These are phyloP conservation scores for Hypholoma fasciculare DNA, from an alignment of 768 basidiomycete genomes.

Conservation along the genomic window DNA sequence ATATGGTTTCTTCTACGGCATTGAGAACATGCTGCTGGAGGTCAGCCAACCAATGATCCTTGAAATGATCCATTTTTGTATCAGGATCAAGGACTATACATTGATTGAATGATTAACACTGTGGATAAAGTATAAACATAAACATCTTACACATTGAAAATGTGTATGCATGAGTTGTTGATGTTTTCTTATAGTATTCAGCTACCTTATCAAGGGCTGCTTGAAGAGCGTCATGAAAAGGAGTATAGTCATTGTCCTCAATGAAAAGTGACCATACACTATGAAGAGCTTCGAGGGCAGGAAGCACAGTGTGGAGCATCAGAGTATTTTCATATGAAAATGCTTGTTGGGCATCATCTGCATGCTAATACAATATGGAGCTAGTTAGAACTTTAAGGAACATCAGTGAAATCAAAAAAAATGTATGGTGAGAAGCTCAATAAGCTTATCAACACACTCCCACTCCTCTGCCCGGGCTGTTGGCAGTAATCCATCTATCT, in stretches of 20 bases:
- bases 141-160: slow-evolving; percentile 21
- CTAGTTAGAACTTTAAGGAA: too few species aligned
- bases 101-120: background rate
- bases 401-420: too few species aligned
- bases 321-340: slow-evolving; percentile 3
- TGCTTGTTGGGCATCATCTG: slow-evolving; percentile 9
- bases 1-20: background rate
- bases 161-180: slow-evolving; percentile 24
- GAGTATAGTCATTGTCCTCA: too few species aligned
- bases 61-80: slow-evolving; percentile 8
- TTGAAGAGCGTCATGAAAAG: too few species aligned
- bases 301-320: slow-evolving; percentile 20
- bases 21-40: background rate
- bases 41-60: slow-evolving; percentile 1
- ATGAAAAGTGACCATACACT: slow-evolving; percentile 12
- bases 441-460: slow-evolving; percentile 5
- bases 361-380: too few species aligned
- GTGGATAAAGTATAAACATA: background rate
- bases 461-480: slow-evolving; percentile 7
- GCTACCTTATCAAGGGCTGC: too few species aligned
- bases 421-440: slow-evolving; percentile 1
- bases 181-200: slow-evolving; percentile 27
- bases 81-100: background rate
- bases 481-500: slow-evolving; percentile 4
- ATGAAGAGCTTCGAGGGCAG: slow-evolving; percentile 19